Evolutionary conservation across 139 green algal genomes (phyloP), one percentile per base, ranked within the genome.

Genomic region (Astrephomene gubernaculifera): DNA sequence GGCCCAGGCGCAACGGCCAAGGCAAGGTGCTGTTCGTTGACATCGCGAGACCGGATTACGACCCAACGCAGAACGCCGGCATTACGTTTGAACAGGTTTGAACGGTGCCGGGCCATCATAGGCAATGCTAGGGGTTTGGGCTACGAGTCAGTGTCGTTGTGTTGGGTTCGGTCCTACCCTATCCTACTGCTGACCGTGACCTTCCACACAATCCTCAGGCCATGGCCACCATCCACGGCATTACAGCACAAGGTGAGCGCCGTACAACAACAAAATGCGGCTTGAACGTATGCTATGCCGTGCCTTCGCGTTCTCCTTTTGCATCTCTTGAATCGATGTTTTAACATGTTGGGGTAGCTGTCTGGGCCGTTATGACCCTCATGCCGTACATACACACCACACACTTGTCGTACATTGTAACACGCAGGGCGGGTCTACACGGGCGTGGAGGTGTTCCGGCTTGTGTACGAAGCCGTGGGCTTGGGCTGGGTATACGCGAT

Each of bases 401-500:
- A n/a, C n/a, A n/a, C n/a, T n/a, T n/a, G n/a, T n/a, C n/a, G n/a
- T n/a, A n/a, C n/a, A n/a, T n/a, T n/a, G n/a, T n/a, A n/a, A n/a
- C n/a, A n/a, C n/a, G n/a, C n/a, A 80, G 72, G 72, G 45, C 72
- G 72, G 5, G 49, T 64, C 31, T 35, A 73, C 24, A 74, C 63
- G 21, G 93, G 96, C 60, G 87, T 99, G 5, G 94, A 96, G 86
- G 88, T 89, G 9, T 91, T 91, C 81, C 49, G 79, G 36, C 61
- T 86, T 3, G 81, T 97, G 65, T 99, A 99, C 85, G 95, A 99
- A 70, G 92, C 89, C 4, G 97, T 99, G 5, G 97, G 96, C 0
- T 89, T 99, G 4, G 97, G 97, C 33, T 99, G 93, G 93, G 94
- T 99, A 64, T 99, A 98, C 76, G 93, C 94, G 22, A 91, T 97